Base-by-base conservation (phyloP, 1,139 yeast genomes). In the Geotrichum fermentans region DNA sequence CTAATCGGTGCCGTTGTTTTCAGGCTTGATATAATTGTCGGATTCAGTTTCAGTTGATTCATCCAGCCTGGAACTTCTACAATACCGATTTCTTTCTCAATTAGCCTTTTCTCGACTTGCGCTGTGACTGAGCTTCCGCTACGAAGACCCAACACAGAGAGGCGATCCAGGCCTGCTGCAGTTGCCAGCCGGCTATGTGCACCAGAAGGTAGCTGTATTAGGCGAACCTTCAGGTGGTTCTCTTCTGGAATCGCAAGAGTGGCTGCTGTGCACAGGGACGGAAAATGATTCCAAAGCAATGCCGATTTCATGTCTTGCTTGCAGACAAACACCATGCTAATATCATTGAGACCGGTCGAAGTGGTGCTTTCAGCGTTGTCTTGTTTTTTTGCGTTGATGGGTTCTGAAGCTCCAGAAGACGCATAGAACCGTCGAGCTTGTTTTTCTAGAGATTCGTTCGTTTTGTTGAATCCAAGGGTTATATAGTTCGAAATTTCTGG, bases 41-140 rank as follows among this genome's bases (percentile, higher is more conserved):
- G 51, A 10, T 30, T 21, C 8, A 47, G 37, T 4, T 43, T 43
- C 14, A 40, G 16, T 24, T 47, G 51, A 13, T 43, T 29, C 32
- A 47, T 26, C 51, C 51, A 47, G 17, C 51, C 51, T 14, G 50
- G 50, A 20, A 22, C 24, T 17, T 35, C 40, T 7, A 43, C 47
- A 11, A 38, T 18, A 5, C 46, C 46, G 22, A 45, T 40, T 18
- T 35, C 24, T 11, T 40, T 40, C 1, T 40, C 29, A 6, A 32
- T 8, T 3, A 47, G 22, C 16, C 47, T 14, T 3, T 39, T 26
- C 20, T 43, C 43, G 11, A 47, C 38, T 11, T 47, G 46, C 10
- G 22, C 11, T 4, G 47, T 24, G 2, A 26, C 16, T 5, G 28
- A 13, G 18, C 17, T 37, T 14, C 45, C 45, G 11, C 24, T 33